Evolutionary conservation across 1,284 basidiomycete genomes (phyloP).

Genomic region (Trichosporon asahii): DNA sequence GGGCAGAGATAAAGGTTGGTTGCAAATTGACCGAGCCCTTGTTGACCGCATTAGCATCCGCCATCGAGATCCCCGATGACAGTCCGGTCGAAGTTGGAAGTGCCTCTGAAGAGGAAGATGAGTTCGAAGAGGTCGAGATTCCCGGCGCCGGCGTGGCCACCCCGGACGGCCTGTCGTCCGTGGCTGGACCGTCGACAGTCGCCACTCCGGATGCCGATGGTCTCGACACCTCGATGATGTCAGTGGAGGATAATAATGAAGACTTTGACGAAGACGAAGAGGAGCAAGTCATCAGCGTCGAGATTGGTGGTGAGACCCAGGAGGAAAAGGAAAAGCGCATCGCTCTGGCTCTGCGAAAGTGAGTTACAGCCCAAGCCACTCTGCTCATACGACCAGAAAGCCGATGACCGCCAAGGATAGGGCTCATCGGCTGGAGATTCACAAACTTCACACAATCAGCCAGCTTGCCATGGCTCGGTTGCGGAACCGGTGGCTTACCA

Average conservation of each 20-base stretch:
- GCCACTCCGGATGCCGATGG: neutral
- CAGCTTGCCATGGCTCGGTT: conserved; percentile 71
- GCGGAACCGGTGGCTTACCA: conserved; percentile 82
- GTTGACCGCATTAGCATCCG: conserved; percentile 11
- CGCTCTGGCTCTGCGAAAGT: conserved; percentile 44
- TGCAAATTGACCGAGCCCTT: conserved; percentile 9
- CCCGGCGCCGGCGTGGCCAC: conserved; percentile 22
- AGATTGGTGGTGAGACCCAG: conserved; percentile 44
- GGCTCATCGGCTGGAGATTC: conserved; percentile 68
- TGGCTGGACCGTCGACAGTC: conserved; percentile 28
- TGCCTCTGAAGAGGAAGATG: conserved; percentile 40
- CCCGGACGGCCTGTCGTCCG: conserved; percentile 31
- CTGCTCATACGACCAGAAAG: conserved; percentile 34
- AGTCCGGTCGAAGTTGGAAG: conserved; percentile 12
- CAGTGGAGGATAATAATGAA: conserved; percentile 15
- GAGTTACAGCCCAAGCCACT: conserved; percentile 12
- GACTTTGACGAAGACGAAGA: conserved; percentile 29
- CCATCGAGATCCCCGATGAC: conserved; percentile 22
- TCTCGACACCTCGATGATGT: conserved; percentile 6
- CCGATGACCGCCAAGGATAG: conserved; percentile 59
- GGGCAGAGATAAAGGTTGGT: conserved; percentile 12
- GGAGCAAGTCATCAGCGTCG: conserved; percentile 39
- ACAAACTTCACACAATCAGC: conserved; percentile 80
- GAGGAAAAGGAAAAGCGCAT: conserved; percentile 45
- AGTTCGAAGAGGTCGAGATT: conserved; percentile 49